phyloP scores from a whole-genome alignment of 768 basidiomycete genomes.

The Crepidotus variabilis region DNA sequence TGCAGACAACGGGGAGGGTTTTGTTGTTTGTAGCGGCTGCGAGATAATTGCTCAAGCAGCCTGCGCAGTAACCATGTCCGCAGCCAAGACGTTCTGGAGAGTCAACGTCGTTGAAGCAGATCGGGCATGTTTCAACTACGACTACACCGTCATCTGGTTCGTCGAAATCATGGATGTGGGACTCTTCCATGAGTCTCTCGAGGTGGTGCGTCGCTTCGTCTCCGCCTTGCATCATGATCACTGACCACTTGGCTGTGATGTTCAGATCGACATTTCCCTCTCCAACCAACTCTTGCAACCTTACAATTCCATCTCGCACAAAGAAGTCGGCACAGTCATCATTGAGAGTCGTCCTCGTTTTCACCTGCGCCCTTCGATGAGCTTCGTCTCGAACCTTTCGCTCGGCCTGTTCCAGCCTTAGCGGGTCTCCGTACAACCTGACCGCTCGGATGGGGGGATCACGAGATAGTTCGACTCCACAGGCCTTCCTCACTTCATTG shows the following conservation, averaged over 20 bases:
- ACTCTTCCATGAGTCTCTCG: slow-evolving; percentile 39
- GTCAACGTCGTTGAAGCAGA: slow-evolving; percentile 46
- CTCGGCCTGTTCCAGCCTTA: slow-evolving; percentile 37
- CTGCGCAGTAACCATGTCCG: slow-evolving; percentile 45
- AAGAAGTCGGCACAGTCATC: slow-evolving; percentile 44
- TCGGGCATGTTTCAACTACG: slow-evolving; percentile 37
- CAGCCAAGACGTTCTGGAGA: slow-evolving; percentile 39
- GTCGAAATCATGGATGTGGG: slow-evolving; percentile 13
- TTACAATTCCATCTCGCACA: slow-evolving; percentile 43
- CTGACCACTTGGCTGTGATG: slow-evolving; percentile 26
- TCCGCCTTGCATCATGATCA: slow-evolving; percentile 48
- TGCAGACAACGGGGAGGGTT: slow-evolving; percentile 59
- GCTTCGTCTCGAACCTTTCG: slow-evolving; percentile 44
- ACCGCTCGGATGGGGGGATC: slow-evolving; percentile 43
- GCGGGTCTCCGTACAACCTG: slow-evolving; percentile 39
- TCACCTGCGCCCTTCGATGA: slow-evolving; percentile 37
- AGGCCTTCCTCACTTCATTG: slow-evolving; percentile 14
- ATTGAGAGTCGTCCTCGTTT: slow-evolving; percentile 20
- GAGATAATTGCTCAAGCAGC: slow-evolving; percentile 45
- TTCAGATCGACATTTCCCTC: slow-evolving; percentile 49
- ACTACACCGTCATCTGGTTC: neutral
- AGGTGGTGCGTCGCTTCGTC: slow-evolving; percentile 51
- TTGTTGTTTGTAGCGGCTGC: slow-evolving; percentile 34
- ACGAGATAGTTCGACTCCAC: slow-evolving; percentile 37
- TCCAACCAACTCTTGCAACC: slow-evolving; percentile 50